Percentiles rank a stretch among this genome's conserved stretches.
These are phyloP conservation scores for Nigrograna mackinnonii DNA, from an alignment of 2,329 filamentous ascomycete species.

Conservation along the genomic window DNA sequence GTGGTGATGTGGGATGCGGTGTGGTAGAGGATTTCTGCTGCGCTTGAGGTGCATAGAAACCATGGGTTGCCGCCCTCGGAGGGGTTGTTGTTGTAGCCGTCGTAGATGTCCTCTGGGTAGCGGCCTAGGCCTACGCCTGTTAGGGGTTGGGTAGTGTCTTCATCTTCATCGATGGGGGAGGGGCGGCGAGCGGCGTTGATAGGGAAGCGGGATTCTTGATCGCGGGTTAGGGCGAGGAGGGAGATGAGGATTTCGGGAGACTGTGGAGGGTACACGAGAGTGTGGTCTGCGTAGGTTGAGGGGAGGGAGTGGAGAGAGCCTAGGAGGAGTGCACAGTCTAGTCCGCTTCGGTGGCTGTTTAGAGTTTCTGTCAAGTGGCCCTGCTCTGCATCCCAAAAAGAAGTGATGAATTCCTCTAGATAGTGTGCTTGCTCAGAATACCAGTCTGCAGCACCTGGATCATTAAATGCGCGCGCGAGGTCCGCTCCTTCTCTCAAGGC, in stretches of 20 bases:
- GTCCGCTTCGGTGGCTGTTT: conserved; percentile 32
- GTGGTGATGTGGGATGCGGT: conserved; percentile 32
- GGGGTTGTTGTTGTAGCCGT: conserved; percentile 36
- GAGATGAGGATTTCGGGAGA: conserved; percentile 43
- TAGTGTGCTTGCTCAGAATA: conserved; percentile 41
- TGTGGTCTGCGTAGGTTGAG: conserved; percentile 15
- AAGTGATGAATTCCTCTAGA: conserved; percentile 33
- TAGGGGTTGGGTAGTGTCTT: conserved; percentile 9
- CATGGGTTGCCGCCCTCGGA: conserved; percentile 42
- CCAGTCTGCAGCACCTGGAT: conserved; percentile 42
- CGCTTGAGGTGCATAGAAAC: conserved; percentile 49
- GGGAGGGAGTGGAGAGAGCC: conserved; percentile 41
- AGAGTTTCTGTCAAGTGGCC: conserved; percentile 42
- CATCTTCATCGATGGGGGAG: conserved; percentile 7
- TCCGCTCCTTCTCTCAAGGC: conserved; percentile 39
- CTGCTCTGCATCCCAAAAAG: conserved; percentile 42
- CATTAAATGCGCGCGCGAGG: conserved; percentile 36
- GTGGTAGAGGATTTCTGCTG: conserved; percentile 44
- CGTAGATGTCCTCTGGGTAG: conserved; percentile 49
- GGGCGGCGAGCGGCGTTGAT: conserved; percentile 35
- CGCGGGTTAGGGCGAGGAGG: conserved; percentile 35
- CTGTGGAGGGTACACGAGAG: conserved; percentile 34
- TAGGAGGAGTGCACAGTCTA: conserved; percentile 44
- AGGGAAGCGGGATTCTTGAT: conserved; percentile 41
- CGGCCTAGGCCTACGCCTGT: conserved; percentile 44